Base-by-base conservation (phyloP, 2,329 filamentous ascomycete species). In the Beauveria sp. region DNA sequence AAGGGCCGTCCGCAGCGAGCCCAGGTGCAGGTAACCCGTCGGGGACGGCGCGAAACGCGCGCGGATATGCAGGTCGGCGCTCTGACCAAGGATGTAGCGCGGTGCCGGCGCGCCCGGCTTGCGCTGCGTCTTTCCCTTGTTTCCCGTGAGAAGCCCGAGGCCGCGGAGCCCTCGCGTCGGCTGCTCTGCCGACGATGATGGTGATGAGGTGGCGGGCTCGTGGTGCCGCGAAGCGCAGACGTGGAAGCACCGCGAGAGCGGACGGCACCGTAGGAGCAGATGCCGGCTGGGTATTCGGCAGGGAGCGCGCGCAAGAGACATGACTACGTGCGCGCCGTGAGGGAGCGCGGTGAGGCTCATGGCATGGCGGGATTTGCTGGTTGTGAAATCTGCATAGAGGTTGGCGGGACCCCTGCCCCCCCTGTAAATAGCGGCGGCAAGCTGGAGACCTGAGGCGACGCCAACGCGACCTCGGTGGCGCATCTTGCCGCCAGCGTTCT, bases 31-130 rank as follows among this genome's bases (percentile, higher is more conserved):
- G 68, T 93, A 92, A 1, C 94, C 94, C 0, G 94, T 99, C 0
- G 94, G 94, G 1, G 94, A 97, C 0, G 94, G 94, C 1, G 96
- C 94, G 74, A 99, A 99, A 52, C 94, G 87, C 20, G 94, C 70
- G 34, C 74, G 67, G 53, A 76, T 73, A 14, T 73, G 73, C 14
- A 67, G 61, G 91, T 72, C 91, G 81, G 62, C 85, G 85, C 66
- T 68, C 54, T 75, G 70, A 14, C 73, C 73, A 2, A 76, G 67
- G 56, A 76, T 72, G 48, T 66, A 68, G 51, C 65, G 70, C 18
- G 24, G 69, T 56, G 14, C 50, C 55, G 5, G 30, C 37, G 22
- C 9, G 34, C 34, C 55, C 18, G 18, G 9, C n/a, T 34, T 34
- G 26, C 20, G 18, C 16, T 26, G 12, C 16, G 37, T 2, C 41